A percentile compares a stretch with the other conserved stretches of the same genome.
phyloP scores from a whole-genome alignment of 306 rosid species.

The Chamaecrista fasciculata region DNA sequence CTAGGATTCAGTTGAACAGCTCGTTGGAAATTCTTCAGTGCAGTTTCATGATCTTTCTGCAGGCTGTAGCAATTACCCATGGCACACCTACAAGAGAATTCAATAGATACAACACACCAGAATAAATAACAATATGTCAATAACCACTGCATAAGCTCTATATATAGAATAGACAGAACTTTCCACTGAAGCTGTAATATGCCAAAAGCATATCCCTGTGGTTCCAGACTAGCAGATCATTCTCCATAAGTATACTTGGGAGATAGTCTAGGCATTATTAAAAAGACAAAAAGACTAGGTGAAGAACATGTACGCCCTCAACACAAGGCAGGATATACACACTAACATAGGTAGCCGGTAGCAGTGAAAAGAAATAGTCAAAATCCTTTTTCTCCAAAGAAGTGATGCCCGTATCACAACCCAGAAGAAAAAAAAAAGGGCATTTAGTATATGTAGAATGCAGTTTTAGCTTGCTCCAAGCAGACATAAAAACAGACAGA shows the following conservation, averaged over 20 bases:
- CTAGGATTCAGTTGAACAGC: slow-evolving; percentile 87
- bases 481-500: neutral
- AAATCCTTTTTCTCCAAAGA: neutral
- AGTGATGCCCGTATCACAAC: neutral
- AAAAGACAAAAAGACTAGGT: too few relatives aligned
- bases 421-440: neutral
- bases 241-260: too few relatives aligned
- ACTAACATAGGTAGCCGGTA: neutral
- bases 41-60: slow-evolving; percentile 46
- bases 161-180: neutral
- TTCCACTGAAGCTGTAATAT: neutral
- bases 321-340: neutral
- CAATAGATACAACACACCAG: slow-evolving; percentile 15
- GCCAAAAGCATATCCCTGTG: neutral
- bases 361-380: neutral
- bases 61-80: slow-evolving; percentile 61
- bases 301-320: too few relatives aligned
- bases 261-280: too few relatives aligned
- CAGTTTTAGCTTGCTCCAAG: neutral
- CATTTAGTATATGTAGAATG: neutral
- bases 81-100: slow-evolving; percentile 47
- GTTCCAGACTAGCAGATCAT: slow-evolving; percentile 14
- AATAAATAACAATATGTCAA: slow-evolving; percentile 15
- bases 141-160: slow-evolving; percentile 6
- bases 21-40: slow-evolving; percentile 87